Base-by-base conservation (phyloP, 768 basidiomycete genomes). In the Cystofilobasidium capitatum region DNA sequence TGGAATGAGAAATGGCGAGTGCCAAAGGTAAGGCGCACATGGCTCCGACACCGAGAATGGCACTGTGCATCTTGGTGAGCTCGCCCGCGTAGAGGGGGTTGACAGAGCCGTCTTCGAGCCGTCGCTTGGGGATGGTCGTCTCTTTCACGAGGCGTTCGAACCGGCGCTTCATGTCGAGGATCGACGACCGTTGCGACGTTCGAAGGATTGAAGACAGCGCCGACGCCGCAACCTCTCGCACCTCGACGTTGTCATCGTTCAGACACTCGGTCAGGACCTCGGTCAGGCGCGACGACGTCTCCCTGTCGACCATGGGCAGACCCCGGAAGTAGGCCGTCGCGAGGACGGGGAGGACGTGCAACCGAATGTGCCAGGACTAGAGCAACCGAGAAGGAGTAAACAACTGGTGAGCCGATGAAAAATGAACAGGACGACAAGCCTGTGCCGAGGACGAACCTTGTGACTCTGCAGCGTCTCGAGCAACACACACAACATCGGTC, bases 301-400 rank as follows among this genome's bases (percentile, higher is more conserved):
- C 78, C 58, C 85, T 81, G 42, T 88, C 84, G 58, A 93, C 83
- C 64, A 85, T 83, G 68, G 91, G 78, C 65, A 93, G 81, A 75
- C 93, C 91, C 57, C 91, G 84, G 77, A 91, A 93, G 80, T 91
- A 93, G 77, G 93, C 89, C 40, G 91, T 86, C 36, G 89, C 86
- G 69, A 96, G 78, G 35, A 88, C 85, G n/a, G 91, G 91, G 66
- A 94, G 79, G 26, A 88, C 86, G 77, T 91, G 87, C 40, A 91
- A 80, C 5, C 90, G 86, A 73, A 92, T 90, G 64, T 89, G 83
- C 91, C 91, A 96, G 9, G 89, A 91, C 89, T 91, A 20, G 31
- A 40, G 24, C 55, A 58, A 37, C 24, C 24, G 8, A 47, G 51
- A 71, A 47, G 59, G 67, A 58, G 37, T 42, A 36, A n/a, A 16